Conservation (phyloP, 805 yeast species). For the Saturnispora halmiae region DNA sequence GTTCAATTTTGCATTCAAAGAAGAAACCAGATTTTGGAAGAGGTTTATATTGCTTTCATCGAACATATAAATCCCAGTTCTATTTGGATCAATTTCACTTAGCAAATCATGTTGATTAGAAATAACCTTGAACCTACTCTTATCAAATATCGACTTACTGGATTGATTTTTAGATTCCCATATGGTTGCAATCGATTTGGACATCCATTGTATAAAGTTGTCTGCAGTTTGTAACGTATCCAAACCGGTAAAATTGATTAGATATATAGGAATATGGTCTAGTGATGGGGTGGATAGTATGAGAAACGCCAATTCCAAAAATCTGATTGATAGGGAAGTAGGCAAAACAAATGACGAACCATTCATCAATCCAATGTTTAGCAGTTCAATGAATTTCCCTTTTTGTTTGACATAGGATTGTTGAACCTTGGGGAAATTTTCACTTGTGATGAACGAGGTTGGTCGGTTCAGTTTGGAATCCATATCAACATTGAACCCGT, state of each 20-base stretch:
- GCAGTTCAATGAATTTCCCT: constrained; percentile 51
- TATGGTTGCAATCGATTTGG: constrained; percentile 69
- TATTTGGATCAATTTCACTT: constrained; percentile 3
- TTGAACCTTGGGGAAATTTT: constrained; percentile 52
- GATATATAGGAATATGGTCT: constrained; percentile 51
- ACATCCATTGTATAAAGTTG: constrained; percentile 94
- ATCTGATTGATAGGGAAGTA: constrained; percentile 68
- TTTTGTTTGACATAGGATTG: constrained; percentile 54
- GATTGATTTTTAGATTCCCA: constrained; percentile 59
- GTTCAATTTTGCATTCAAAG: constrained; percentile 53
- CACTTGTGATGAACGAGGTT: constrained; percentile 69
- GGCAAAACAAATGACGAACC: constrained; percentile 84
- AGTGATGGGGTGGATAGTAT: constrained; percentile 18
- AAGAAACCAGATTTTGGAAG: constrained; percentile 41
- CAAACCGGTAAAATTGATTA: constrained; percentile 72
- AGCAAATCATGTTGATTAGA: constrained; percentile 26
- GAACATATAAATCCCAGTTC: constrained; percentile 55
- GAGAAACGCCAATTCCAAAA: constrained; percentile 60
- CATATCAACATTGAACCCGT: constrained; percentile 47
- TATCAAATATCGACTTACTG: constrained; percentile 69
- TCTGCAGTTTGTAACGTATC: constrained; percentile 73
- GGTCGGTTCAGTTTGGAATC: constrained; percentile 64
- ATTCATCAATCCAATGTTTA: constrained; percentile 55
- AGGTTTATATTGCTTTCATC: constrained; percentile 55
- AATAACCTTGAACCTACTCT: constrained; percentile 44